phyloP scores from a whole-genome alignment of 2,329 filamentous ascomycete species.

The Trichoderma koningii region DNA sequence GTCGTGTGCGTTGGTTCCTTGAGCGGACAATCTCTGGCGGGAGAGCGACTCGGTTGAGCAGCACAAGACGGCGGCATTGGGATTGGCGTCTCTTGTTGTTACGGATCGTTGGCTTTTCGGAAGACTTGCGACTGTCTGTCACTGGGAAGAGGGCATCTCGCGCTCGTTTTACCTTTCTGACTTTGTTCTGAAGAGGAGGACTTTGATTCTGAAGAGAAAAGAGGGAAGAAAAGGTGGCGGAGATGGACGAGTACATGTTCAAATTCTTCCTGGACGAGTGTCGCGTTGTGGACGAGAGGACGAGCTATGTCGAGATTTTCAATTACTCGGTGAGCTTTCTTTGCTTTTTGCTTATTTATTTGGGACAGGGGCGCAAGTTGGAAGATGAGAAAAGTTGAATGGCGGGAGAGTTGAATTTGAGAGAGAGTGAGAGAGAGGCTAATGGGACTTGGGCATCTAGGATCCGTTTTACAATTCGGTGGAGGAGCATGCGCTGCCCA shows the following conservation, averaged over 20 bases:
- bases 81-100: too few species aligned
- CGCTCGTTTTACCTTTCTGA: too few species aligned
- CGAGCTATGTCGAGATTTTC: slow-evolving; percentile 59
- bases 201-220: too few species aligned
- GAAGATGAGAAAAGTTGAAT: background rate
- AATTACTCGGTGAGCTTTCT: slow-evolving; percentile 56
- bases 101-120: too few species aligned
- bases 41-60: too few species aligned
- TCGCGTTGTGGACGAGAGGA: slow-evolving; percentile 52
- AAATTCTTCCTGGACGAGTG: slow-evolving; percentile 51
- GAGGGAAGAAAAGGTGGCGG: background rate
- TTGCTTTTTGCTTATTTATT: too few species aligned
- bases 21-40: too few species aligned
- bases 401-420: background rate
- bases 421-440: background rate
- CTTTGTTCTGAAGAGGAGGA: too few species aligned
- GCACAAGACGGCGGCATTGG: too few species aligned
- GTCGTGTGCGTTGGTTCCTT: too few species aligned
- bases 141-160: background rate
- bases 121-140: too few species aligned
- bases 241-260: slow-evolving; percentile 64
- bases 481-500: slow-evolving; percentile 54
- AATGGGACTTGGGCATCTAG: slow-evolving; percentile 37
- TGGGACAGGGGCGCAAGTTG: too few species aligned
- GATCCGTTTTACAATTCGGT: slow-evolving; percentile 52